A percentile compares a stretch with the other conserved stretches of the same genome.
Evolutionary conservation across 169 alveolate genomes (phyloP).

Genomic region (Cyclospora cayetanensis): DNA sequence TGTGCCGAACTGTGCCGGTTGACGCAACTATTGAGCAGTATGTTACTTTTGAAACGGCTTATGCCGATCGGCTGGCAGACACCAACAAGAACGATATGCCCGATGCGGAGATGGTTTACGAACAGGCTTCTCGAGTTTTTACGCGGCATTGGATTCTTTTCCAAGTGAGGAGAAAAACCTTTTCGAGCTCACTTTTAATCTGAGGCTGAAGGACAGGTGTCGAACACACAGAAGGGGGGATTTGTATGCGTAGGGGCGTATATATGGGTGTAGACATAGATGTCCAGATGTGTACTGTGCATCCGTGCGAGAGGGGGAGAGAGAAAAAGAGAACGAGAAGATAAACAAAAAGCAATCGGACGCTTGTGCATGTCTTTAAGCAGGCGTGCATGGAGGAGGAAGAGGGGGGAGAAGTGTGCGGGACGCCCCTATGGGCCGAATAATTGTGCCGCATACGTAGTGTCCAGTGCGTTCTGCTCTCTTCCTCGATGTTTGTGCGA

Average conservation of each 20-base stretch:
- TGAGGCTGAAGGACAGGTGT: no score
- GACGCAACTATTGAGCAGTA: conserved; percentile 8
- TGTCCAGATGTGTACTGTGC: background rate
- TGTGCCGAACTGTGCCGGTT: conserved; percentile 60
- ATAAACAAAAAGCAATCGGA: no score
- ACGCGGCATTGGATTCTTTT: conserved; percentile 78
- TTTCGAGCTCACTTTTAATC: no score
- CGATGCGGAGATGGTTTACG: conserved; percentile 78
- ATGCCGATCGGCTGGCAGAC: conserved; percentile 74
- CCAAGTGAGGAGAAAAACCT: conserved; percentile 34
- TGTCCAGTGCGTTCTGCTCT: background rate
- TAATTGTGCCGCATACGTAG: background rate
- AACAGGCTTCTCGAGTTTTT: conserved; percentile 77
- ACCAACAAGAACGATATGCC: conserved; percentile 75
- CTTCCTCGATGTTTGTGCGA: no score
- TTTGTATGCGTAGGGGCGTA: background rate
- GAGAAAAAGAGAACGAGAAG: no score
- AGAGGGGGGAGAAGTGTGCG: background rate
- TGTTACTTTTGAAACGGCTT: conserved; percentile 59
- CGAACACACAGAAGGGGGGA: no score
- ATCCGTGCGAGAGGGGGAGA: no score
- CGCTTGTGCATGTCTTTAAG: no score
- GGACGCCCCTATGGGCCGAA: background rate
- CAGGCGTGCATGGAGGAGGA: no score
- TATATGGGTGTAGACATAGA: background rate